phyloP scores from a whole-genome alignment of 169 alveolate genomes.

The Haemoproteus tartakovskyi region DNA sequence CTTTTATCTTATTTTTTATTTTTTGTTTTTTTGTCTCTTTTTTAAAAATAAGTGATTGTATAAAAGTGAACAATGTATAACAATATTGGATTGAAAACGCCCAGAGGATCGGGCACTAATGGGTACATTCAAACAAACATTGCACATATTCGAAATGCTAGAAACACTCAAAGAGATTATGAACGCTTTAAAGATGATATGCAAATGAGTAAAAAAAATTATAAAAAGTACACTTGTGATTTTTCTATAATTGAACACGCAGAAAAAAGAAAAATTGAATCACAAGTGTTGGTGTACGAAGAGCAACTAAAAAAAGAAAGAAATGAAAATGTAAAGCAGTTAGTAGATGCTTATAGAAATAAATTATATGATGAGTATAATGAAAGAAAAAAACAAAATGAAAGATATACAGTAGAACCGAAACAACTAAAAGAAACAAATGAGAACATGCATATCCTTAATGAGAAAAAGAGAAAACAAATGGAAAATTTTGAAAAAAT shows the following conservation, averaged over 20 bases:
- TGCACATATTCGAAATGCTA: slow-evolving; percentile 68
- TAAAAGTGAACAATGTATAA: slow-evolving; percentile 74
- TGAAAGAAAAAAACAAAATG: slow-evolving; percentile 43
- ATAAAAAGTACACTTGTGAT: slow-evolving; percentile 61
- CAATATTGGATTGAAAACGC: slow-evolving; percentile 78
- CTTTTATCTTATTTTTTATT: background rate
- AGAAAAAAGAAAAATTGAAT: slow-evolving; percentile 62
- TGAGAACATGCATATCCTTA: slow-evolving; percentile 60
- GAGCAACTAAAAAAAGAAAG: slow-evolving; percentile 35
- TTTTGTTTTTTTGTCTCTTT: background rate
- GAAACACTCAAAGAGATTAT: slow-evolving; percentile 41
- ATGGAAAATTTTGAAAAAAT: slow-evolving; percentile 34
- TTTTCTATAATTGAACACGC: slow-evolving; percentile 60
- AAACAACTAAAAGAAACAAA: slow-evolving; percentile 11
- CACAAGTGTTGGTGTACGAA: slow-evolving; percentile 50
- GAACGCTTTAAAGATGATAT: slow-evolving; percentile 39
- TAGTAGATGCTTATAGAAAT: slow-evolving; percentile 46
- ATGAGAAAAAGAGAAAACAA: slow-evolving; percentile 57
- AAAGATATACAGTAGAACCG: background rate
- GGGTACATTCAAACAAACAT: slow-evolving; percentile 79
- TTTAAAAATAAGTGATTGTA: too few species aligned
- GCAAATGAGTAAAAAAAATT: slow-evolving; percentile 22
- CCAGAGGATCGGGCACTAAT: slow-evolving; percentile 82
- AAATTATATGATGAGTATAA: slow-evolving; percentile 56
- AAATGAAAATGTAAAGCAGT: slow-evolving; percentile 16